phyloP scores from a whole-genome alignment of 306 rosid genomes.

The Casuarina glauca region DNA sequence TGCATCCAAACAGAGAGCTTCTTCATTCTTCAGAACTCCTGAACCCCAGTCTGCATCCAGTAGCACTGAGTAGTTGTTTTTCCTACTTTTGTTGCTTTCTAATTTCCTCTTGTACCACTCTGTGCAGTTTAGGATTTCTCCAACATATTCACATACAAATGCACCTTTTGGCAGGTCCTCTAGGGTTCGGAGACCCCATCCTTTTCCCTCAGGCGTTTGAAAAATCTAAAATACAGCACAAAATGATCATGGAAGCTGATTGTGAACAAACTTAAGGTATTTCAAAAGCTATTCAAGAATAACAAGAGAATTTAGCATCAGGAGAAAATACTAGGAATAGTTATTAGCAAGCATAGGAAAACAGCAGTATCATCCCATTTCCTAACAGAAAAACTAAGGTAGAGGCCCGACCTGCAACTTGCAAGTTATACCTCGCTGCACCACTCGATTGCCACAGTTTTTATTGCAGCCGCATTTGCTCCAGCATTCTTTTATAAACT shows the following conservation, averaged over 20 bases:
- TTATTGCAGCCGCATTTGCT: conserved; percentile 82
- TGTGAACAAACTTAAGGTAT: background rate
- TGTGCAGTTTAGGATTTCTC: conserved; percentile 70
- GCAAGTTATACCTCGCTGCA: conserved; percentile 84
- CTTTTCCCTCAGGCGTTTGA: conserved; percentile 77
- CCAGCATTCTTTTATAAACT: conserved; percentile 93
- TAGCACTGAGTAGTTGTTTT: conserved; percentile 43
- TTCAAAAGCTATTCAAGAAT: background rate
- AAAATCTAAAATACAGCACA: conserved; percentile 59
- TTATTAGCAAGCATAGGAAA: background rate
- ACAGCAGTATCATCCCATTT: background rate
- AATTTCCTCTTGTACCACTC: conserved; percentile 66
- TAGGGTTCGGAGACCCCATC: conserved; percentile 93
- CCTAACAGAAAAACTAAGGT: conserved; percentile 15
- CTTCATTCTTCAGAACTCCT: conserved; percentile 48
- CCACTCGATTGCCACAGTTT: conserved; percentile 88
- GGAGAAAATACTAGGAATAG: background rate
- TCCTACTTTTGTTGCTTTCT: conserved; percentile 48
- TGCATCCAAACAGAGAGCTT: conserved; percentile 87
- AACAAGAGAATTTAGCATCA: background rate
- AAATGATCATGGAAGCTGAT: background rate
- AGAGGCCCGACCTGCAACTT: conserved; percentile 70
- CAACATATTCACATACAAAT: conserved; percentile 86
- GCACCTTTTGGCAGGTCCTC: conserved; percentile 89
- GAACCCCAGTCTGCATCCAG: conserved; percentile 82